These are phyloP conservation scores for Saccharomyces hybrid DNA, from an alignment of 1,139 yeast species.

Conservation along the genomic window DNA sequence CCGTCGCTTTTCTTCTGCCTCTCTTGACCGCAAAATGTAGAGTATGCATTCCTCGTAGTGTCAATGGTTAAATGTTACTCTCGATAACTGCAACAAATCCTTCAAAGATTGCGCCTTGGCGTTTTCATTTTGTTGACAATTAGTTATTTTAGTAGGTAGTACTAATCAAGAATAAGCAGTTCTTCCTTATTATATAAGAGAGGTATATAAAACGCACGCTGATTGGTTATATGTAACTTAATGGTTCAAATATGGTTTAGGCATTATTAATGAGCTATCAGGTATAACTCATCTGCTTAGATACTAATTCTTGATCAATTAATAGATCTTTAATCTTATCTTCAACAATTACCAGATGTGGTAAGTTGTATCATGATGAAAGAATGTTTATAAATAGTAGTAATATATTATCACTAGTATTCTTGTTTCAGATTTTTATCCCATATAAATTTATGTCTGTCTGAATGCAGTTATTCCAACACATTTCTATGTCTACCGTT, in stretches of 20 bases:
- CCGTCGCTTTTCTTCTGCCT: not conserved
- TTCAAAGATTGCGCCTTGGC: not conserved
- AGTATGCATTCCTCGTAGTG: not conserved
- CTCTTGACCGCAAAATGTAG: not conserved
- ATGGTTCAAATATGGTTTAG: no score
- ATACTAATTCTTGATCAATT: not conserved
- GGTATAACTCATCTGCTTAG: not conserved
- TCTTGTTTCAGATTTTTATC: not conserved
- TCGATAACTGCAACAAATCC: not conserved
- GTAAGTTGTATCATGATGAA: no score
- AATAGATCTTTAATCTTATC: not conserved
- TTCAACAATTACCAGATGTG: no score
- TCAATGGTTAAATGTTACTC: not conserved
- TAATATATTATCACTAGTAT: no score
- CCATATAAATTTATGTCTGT: not conserved
- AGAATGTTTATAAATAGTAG: no score
- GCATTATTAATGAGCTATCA: not conserved
- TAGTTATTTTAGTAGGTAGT: no score
- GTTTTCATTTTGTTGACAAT: not conserved
- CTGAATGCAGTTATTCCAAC: not conserved
- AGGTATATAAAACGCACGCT: no score
- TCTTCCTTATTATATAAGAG: no score
- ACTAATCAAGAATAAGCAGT: no score
- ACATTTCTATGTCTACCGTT: not conserved
- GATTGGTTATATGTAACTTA: no score